A percentile compares a stretch with the other conserved stretches of the same genome.
Conservation (phyloP, 2,329 filamentous ascomycete species). For the Ustilaginoidea virens region DNA sequence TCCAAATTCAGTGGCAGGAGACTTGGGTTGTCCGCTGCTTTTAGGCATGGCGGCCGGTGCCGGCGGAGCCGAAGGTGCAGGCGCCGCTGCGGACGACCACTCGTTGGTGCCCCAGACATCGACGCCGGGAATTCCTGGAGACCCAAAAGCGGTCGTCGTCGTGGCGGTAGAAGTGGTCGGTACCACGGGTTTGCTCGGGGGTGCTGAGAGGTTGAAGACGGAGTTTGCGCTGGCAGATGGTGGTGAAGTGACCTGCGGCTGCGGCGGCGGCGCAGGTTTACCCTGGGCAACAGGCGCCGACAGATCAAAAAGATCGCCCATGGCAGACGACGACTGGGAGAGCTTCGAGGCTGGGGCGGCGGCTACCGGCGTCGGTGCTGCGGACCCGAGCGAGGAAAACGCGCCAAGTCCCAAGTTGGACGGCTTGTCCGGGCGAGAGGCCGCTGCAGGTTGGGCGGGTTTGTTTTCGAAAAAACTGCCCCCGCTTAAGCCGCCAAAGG, state of each 20-base stretch:
- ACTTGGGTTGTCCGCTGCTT: slow-evolving; percentile 26
- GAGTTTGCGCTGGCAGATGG: slow-evolving; percentile 37
- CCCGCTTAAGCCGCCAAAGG: slow-evolving; percentile 44
- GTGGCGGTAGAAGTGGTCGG: slow-evolving; percentile 21
- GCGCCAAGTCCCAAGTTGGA: slow-evolving; percentile 49
- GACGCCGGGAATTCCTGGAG: slow-evolving; percentile 29
- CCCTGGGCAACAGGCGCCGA: slow-evolving; percentile 34
- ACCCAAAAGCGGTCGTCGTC: slow-evolving; percentile 22
- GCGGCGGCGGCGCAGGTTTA: slow-evolving; percentile 30
- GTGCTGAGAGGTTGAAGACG: slow-evolving; percentile 66
- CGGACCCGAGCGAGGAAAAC: slow-evolving; percentile 44
- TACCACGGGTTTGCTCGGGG: slow-evolving; percentile 28
- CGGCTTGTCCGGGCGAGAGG: slow-evolving; percentile 32
- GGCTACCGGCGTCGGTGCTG: slow-evolving; percentile 16
- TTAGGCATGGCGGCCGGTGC: slow-evolving; percentile 36
- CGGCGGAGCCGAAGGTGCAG: slow-evolving; percentile 21
- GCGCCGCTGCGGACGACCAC: slow-evolving; percentile 39
- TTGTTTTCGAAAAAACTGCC: slow-evolving; percentile 74
- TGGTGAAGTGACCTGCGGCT: slow-evolving; percentile 20
- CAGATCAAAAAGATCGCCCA: slow-evolving; percentile 75
- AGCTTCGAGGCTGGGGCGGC: slow-evolving; percentile 22
- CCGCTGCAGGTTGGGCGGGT: slow-evolving; percentile 39
- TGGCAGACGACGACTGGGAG: slow-evolving; percentile 35
- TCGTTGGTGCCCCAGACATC: slow-evolving; percentile 82
- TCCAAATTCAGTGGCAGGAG: slow-evolving; percentile 43